phyloP scores from a whole-genome alignment of 805 yeast genomes.

The Yarrowia deformans region DNA sequence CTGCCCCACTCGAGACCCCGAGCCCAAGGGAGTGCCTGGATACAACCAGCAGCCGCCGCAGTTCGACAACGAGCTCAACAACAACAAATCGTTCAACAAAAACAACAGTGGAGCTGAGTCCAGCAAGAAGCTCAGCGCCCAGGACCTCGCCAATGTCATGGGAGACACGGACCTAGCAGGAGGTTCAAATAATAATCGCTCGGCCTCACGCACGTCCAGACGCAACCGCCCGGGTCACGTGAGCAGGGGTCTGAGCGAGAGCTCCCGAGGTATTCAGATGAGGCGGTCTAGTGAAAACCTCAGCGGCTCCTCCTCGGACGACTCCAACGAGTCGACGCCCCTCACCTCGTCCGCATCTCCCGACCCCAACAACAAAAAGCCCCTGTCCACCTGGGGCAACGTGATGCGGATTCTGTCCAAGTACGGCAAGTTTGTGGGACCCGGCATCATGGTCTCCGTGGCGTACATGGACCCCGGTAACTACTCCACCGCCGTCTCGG shows the following conservation, averaged over 20 bases:
- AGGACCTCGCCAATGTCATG: slow-evolving; percentile 30
- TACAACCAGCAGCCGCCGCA: slow-evolving; percentile 47
- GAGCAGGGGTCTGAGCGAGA: slow-evolving; percentile 25
- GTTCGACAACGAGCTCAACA: slow-evolving; percentile 43
- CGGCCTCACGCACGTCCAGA: slow-evolving; percentile 17
- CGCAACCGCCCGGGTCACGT: slow-evolving; percentile 7
- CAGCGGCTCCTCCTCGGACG: slow-evolving; percentile 5
- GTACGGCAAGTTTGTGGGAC: slow-evolving; percentile 77
- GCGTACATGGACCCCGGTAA: slow-evolving; percentile 96
- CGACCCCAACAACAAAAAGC: slow-evolving; percentile 12
- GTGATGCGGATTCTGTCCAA: slow-evolving; percentile 53
- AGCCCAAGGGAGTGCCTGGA: slow-evolving; percentile 45
- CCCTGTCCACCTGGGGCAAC: slow-evolving; percentile 25
- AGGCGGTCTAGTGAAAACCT: slow-evolving; percentile 6
- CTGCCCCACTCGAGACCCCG: slow-evolving; percentile 48
- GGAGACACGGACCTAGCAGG: slow-evolving; percentile 27
- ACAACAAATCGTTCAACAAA: slow-evolving; percentile 42
- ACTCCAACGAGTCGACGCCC: slow-evolving; percentile 33
- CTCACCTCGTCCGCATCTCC: slow-evolving; percentile 34
- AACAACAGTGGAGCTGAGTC: slow-evolving; percentile 15
- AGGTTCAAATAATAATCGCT: slow-evolving; percentile 15
- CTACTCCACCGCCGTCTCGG: slow-evolving; percentile 85
- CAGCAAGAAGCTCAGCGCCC: slow-evolving; percentile 6
- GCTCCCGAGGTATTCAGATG: slow-evolving; percentile 20
- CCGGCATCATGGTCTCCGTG: slow-evolving; percentile 86